Percentiles rank a stretch among this genome's conserved stretches.
phyloP scores from a whole-genome alignment of 768 basidiomycete species.

The Podaxis sp. region DNA sequence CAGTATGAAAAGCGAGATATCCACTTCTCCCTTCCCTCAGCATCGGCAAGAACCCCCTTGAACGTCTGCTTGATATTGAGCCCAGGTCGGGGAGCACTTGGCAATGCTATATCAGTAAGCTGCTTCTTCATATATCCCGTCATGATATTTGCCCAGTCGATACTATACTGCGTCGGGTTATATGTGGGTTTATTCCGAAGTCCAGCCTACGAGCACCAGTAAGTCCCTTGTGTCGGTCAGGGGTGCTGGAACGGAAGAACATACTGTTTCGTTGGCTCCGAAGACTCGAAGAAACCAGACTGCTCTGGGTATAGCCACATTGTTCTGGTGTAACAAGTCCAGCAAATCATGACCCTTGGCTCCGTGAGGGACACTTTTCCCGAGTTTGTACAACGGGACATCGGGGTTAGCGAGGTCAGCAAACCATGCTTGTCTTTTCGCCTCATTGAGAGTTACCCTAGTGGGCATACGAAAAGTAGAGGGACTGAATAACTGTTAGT shows the following conservation, averaged over 20 bases:
- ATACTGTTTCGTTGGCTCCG: constrained; percentile 84
- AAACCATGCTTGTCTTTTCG: constrained; percentile 82
- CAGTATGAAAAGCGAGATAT: constrained; percentile 77
- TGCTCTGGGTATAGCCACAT: constrained; percentile 77
- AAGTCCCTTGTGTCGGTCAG: not conserved
- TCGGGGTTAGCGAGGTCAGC: constrained; percentile 78
- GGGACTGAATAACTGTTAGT: constrained; percentile 34
- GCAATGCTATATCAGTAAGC: constrained; percentile 73
- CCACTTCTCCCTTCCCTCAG: constrained; percentile 72
- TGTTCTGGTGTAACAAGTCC: constrained; percentile 73
- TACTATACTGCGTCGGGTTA: constrained; percentile 79
- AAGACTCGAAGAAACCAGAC: constrained; percentile 88
- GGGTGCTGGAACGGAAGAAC: constrained; percentile 5
- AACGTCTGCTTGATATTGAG: constrained; percentile 84
- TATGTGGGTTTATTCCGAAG: constrained; percentile 77
- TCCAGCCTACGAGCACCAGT: constrained; percentile 51
- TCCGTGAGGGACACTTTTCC: constrained; percentile 84
- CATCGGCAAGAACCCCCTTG: constrained; percentile 76
- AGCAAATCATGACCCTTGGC: constrained; percentile 83
- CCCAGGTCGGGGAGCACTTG: constrained; percentile 73
- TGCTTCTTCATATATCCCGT: constrained; percentile 84
- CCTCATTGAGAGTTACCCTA: constrained; percentile 79
- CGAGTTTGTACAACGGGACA: constrained; percentile 78
- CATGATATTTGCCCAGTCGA: constrained; percentile 83
- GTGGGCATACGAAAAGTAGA: constrained; percentile 79